Evolutionary conservation across 805 yeast species (phyloP).

Genomic region (Zygoascus tannicola): DNA sequence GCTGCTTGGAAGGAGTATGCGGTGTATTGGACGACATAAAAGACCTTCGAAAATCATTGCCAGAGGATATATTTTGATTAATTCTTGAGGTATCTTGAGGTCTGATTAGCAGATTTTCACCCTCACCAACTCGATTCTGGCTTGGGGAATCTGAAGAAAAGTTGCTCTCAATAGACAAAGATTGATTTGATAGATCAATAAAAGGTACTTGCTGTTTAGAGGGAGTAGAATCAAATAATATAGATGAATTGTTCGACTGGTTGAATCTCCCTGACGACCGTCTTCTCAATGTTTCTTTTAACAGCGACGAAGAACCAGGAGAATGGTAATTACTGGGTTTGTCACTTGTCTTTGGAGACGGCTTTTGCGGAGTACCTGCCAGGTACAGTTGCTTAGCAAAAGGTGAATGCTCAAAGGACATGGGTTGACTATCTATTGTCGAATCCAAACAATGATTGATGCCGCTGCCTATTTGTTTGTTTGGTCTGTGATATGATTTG

Average conservation of each 20-base stretch:
- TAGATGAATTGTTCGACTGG: background rate
- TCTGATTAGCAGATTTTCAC: too few species aligned
- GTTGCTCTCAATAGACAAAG: too few species aligned
- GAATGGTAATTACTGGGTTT: background rate
- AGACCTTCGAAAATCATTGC: background rate
- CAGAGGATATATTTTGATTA: background rate
- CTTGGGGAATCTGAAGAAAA: background rate
- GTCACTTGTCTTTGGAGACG: background rate
- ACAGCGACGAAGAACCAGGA: background rate
- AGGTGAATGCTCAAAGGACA: slow-evolving; percentile 15
- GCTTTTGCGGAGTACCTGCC: slow-evolving; percentile 14
- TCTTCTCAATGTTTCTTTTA: slow-evolving; percentile 1
- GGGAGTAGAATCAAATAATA: background rate
- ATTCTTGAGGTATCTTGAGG: background rate
- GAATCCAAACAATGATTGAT: too few species aligned
- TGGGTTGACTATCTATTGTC: too few species aligned
- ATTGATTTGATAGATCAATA: background rate
- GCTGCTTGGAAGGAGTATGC: slow-evolving; percentile 1
- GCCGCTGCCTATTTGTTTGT: too few species aligned
- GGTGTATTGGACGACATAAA: background rate
- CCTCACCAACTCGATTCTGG: background rate
- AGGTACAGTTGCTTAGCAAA: slow-evolving; percentile 15
- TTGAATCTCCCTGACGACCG: slow-evolving; percentile 1
- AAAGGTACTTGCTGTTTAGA: background rate
- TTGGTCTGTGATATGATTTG: too few species aligned